Evolutionary conservation across 2,329 filamentous ascomycete genomes (phyloP).

Genomic region (Aspergillus floridensis): DNA sequence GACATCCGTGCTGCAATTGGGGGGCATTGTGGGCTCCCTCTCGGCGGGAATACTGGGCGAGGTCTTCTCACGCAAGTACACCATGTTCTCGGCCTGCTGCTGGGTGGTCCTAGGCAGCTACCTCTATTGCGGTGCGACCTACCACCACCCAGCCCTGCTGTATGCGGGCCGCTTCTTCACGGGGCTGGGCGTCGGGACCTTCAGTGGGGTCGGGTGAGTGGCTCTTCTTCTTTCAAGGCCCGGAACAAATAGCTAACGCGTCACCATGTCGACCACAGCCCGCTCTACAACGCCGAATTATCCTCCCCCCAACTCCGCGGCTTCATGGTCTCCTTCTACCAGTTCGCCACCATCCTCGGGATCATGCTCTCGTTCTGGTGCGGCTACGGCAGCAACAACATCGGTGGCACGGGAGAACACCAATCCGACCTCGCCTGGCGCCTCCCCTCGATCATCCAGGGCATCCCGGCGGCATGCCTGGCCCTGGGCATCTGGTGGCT

Average conservation of each 20-base stretch:
- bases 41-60: conserved; percentile 50
- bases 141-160: conserved; percentile 22
- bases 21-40: conserved; percentile 46
- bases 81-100: conserved; percentile 51
- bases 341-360: conserved; percentile 35
- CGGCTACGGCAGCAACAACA: conserved; percentile 44
- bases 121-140: conserved; percentile 27
- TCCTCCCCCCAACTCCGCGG: conserved; percentile 34
- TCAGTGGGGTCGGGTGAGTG: conserved; percentile 31
- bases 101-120: conserved; percentile 49
- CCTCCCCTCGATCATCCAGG: conserved; percentile 48
- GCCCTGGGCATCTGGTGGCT: conserved; percentile 45
- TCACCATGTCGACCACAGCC: neutral
- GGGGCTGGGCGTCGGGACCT: conserved; percentile 32
- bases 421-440: conserved; percentile 45
- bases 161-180: conserved; percentile 33
- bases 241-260: too few species aligned
- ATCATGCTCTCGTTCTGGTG: conserved; percentile 38
- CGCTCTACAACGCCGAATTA: conserved; percentile 52
- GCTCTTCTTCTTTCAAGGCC: too few species aligned
- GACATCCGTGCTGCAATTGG: conserved; percentile 54
- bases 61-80: conserved; percentile 51
- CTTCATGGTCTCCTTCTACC: conserved; percentile 34
- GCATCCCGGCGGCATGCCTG: conserved; percentile 38
- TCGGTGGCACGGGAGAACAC: conserved; percentile 30